A percentile compares a stretch with the other conserved stretches of the same genome.
Conservation (phyloP, 2,329 filamentous ascomycete species). For the Albifimbria verrucaria region DNA sequence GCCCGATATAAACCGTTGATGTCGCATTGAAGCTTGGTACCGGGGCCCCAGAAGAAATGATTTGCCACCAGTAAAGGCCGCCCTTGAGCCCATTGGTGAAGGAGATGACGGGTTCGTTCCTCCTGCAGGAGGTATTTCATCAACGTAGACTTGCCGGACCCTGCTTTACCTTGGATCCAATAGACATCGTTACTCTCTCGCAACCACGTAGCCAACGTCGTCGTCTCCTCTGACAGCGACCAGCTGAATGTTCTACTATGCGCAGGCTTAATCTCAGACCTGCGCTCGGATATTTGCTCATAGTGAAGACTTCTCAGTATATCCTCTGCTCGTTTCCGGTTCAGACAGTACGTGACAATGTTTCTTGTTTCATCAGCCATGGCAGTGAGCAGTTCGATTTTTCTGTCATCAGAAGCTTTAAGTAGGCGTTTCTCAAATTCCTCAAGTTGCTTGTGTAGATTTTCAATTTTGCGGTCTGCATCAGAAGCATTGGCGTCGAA, state of each 20-base stretch:
- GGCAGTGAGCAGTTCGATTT: background rate
- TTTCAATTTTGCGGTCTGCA: no score
- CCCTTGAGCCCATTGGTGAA: constrained; percentile 1
- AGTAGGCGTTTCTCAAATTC: no score
- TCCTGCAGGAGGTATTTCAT: constrained; percentile 2
- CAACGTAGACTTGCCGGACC: constrained; percentile 4
- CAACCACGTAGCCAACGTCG: constrained; percentile 2
- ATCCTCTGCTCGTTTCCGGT: background rate
- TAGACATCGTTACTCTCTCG: background rate
- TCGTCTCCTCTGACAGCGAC: background rate
- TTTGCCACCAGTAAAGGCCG: background rate
- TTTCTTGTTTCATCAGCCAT: background rate
- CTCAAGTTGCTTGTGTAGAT: no score
- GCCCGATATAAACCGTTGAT: constrained; percentile 2
- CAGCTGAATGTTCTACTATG: constrained; percentile 2
- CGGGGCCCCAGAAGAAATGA: constrained; percentile 5
- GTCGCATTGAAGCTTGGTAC: constrained; percentile 1
- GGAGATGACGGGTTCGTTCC: background rate
- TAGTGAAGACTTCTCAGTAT: constrained; percentile 5
- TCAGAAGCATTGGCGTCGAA: no score
- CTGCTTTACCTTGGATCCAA: constrained; percentile 6
- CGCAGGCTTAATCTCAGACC: background rate
- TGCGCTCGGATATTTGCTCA: constrained; percentile 2
- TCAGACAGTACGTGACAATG: background rate
- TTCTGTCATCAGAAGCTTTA: background rate